phyloP scores from a whole-genome alignment of 208 protist genomes.

The Trypanosoma cruzi region DNA sequence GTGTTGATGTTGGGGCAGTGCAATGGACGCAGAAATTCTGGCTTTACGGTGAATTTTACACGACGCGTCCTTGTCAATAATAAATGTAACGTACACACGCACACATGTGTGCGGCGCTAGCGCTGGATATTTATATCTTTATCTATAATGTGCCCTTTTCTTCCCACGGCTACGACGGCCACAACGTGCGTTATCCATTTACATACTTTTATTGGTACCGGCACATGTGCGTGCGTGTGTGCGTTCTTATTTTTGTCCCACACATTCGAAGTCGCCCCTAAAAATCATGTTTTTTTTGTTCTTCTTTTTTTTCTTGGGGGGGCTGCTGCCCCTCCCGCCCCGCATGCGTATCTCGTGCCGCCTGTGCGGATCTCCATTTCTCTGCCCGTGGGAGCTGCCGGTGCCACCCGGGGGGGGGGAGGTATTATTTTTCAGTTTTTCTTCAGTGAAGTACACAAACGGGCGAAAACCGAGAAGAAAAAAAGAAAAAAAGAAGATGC shows the following conservation, averaged over 20 bases:
- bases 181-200: background rate
- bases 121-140: background rate
- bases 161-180: background rate
- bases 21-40: background rate
- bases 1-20: background rate
- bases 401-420: no score
- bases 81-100: no score
- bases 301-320: conserved; percentile 1
- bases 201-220: background rate
- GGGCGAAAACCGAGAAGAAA: background rate
- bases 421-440: conserved; percentile 2
- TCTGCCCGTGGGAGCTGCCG: background rate
- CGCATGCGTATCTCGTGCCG: background rate
- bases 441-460: no score
- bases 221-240: background rate
- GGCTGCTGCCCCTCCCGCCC: background rate
- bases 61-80: background rate
- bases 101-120: background rate
- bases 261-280: background rate
- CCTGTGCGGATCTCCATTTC: background rate
- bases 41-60: background rate
- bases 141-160: no score
- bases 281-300: conserved; percentile 19
- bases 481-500: conserved; percentile 1
- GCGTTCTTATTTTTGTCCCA: background rate